These are phyloP conservation scores for Thalia dealbata DNA, from an alignment of 176 grass and related monocot genomes.

Conservation along the genomic window DNA sequence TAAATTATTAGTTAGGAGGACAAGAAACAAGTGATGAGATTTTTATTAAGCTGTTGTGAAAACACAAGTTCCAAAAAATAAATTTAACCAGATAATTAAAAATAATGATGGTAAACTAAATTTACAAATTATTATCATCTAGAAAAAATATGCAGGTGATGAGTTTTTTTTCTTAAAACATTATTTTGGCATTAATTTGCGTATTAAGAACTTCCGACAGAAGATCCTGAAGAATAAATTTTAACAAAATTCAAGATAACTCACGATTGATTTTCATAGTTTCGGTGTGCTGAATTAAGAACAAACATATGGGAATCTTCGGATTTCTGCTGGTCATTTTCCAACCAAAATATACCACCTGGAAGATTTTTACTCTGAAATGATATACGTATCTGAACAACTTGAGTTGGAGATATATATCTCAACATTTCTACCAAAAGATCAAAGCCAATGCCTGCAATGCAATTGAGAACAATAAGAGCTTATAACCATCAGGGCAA, in stretches of 20 bases:
- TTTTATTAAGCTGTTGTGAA: not conserved
- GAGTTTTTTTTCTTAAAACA: not conserved
- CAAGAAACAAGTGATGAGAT: too few relatives aligned
- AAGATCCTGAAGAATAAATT: not conserved
- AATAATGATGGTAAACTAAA: not conserved
- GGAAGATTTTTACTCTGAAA: conserved; percentile 74
- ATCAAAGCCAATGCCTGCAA: conserved; percentile 88
- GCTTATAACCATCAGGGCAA: not conserved
- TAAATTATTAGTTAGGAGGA: not conserved
- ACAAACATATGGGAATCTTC: conserved; percentile 29
- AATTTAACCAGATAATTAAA: not conserved
- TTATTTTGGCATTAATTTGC: not conserved
- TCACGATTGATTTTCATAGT: conserved; percentile 57
- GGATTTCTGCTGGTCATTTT: conserved; percentile 23
- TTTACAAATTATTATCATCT: not conserved
- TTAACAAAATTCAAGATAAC: conserved; percentile 8
- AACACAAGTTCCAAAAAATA: not conserved
- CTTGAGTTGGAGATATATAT: conserved; percentile 62
- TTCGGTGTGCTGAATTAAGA: conserved; percentile 39
- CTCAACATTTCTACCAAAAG: conserved; percentile 83
- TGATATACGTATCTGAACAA: conserved; percentile 64
- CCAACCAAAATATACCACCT: conserved; percentile 68
- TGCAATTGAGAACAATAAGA: not conserved
- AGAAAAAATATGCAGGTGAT: not conserved
- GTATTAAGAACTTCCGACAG: not conserved